Percentiles rank a stretch among this genome's conserved stretches.
Evolutionary conservation across 305 asterid genomes (phyloP).

Genomic region (Solanum hybrid): DNA sequence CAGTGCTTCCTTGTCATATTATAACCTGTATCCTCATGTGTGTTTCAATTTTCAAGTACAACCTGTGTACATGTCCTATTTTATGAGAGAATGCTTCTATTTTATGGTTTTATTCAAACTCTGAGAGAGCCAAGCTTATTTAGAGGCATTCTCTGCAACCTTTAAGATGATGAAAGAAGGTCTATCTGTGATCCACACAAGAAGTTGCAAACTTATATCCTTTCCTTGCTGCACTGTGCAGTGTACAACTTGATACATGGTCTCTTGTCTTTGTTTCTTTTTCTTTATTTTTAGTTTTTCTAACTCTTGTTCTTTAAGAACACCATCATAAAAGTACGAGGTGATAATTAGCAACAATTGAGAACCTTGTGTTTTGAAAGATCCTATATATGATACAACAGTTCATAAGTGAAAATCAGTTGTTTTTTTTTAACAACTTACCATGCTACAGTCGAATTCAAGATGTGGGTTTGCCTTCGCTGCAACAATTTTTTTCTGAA

Average conservation of each 20-base stretch:
- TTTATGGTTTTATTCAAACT: neutral
- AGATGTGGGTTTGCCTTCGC: constrained; percentile 64
- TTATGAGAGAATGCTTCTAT: neutral
- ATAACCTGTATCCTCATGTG: neutral
- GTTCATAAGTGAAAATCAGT: constrained; percentile 2
- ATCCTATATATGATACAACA: neutral
- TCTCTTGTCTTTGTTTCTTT: neutral
- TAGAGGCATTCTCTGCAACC: neutral
- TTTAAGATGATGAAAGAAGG: neutral
- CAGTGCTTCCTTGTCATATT: neutral
- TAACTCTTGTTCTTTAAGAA: neutral
- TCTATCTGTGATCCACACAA: neutral
- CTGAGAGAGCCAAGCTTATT: neutral
- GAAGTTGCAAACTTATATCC: neutral
- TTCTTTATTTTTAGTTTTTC: neutral
- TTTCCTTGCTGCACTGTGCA: neutral
- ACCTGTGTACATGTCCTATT: no score
- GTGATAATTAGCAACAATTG: neutral
- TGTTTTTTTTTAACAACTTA: constrained; percentile 20
- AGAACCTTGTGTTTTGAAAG: neutral
- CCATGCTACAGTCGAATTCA: constrained; percentile 63
- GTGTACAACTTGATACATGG: neutral
- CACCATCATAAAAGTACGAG: neutral
- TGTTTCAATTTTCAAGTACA: neutral
- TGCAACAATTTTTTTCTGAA: neutral